Percentiles rank a stretch among this genome's conserved stretches.
Evolutionary conservation across 306 rosid species (phyloP).

Genomic region (Gynostemma pentaphyllum): DNA sequence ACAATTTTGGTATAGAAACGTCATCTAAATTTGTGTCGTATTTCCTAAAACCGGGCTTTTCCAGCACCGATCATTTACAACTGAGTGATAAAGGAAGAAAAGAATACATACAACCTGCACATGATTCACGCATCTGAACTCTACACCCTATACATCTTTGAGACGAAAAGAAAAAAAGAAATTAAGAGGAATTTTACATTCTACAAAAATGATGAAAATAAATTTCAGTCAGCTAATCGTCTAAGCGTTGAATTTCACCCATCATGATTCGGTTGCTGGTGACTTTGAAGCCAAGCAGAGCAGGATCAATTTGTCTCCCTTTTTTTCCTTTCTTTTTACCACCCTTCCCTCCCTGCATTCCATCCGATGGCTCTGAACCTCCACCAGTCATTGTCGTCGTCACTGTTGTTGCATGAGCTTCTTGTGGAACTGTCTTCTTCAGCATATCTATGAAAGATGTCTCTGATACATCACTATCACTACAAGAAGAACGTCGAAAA

Average conservation of each 20-base stretch:
- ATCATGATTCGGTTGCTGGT: constrained; percentile 50
- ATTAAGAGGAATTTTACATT: background rate
- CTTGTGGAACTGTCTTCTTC: constrained; percentile 30
- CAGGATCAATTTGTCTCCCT: constrained; percentile 46
- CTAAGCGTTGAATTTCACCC: constrained; percentile 53
- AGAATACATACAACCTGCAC: constrained; percentile 1
- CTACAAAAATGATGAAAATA: constrained; percentile 4
- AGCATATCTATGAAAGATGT: constrained; percentile 54
- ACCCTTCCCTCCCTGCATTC: constrained; percentile 30
- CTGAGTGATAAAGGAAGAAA: background rate
- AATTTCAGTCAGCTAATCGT: constrained; percentile 16
- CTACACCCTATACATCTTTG: constrained; percentile 7
- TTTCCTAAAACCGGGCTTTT: too few relatives aligned
- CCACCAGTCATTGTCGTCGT: constrained; percentile 5
- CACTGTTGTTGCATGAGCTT: background rate
- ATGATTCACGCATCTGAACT: background rate
- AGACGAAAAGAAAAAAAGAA: background rate
- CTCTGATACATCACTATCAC: constrained; percentile 34
- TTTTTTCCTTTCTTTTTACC: constrained; percentile 54
- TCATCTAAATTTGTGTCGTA: background rate
- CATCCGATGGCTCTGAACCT: constrained; percentile 23
- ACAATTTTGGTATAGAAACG: background rate
- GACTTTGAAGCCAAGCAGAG: constrained; percentile 53
- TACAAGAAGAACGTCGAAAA: constrained; percentile 20
- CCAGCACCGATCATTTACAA: constrained; percentile 6